Percentiles rank a stretch among this genome's conserved stretches.
Evolutionary conservation across 805 yeast species (phyloP).

Genomic region (Ogataea kodamae): DNA sequence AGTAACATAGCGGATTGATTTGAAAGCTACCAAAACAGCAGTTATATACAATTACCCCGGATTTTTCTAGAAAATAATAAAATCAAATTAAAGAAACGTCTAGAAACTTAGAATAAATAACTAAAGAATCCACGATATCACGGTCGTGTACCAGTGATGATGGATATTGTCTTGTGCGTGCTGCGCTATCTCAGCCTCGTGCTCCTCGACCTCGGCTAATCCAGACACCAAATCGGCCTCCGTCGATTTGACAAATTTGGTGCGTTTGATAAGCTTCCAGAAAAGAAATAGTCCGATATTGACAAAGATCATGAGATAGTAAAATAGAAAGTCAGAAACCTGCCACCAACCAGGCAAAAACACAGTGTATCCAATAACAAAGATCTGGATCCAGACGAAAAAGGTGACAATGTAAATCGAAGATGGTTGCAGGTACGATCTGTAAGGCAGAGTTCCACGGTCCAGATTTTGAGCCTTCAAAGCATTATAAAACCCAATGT

Average conservation of each 20-base stretch:
- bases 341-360: constrained; percentile 40
- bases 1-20: constrained; percentile 24
- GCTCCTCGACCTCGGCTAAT: constrained; percentile 38
- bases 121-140: constrained; percentile 13
- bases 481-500: constrained; percentile 41
- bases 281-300: constrained; percentile 35
- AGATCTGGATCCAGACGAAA: constrained; percentile 31
- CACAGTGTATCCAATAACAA: constrained; percentile 37
- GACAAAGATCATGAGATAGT: constrained; percentile 41
- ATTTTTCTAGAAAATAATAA: constrained; percentile 14
- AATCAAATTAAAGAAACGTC: constrained; percentile 7
- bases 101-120: constrained; percentile 8
- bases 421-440: constrained; percentile 42
- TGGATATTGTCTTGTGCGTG: constrained; percentile 6
- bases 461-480: constrained; percentile 38
- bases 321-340: constrained; percentile 38
- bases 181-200: constrained; percentile 28
- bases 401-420: constrained; percentile 31
- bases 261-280: constrained; percentile 37
- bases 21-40: too few species aligned
- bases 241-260: constrained; percentile 33
- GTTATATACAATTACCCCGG: constrained; percentile 10
- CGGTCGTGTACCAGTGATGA: constrained; percentile 8
- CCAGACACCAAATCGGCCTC: constrained; percentile 40
- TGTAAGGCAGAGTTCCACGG: constrained; percentile 38